Evolutionary conservation across 2,329 filamentous ascomycete genomes (phyloP).

Genomic region (Metarhizium brunneum): DNA sequence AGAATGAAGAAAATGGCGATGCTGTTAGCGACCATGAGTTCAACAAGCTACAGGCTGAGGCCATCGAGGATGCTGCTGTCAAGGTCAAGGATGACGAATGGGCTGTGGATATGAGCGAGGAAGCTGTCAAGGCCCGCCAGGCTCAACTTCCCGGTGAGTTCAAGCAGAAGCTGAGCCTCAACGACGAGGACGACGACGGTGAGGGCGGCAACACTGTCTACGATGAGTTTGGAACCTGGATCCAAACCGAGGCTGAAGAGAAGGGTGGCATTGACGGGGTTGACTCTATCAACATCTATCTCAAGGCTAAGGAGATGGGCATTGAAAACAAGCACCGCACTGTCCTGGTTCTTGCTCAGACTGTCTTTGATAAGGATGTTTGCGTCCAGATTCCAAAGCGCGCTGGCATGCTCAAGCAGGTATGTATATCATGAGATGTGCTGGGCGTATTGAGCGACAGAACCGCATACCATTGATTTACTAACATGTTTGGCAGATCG

Average conservation of each 20-base stretch:
- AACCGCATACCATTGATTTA: background rate
- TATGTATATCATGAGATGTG: constrained; percentile 26
- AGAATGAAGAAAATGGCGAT: constrained; percentile 43
- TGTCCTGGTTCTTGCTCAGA: constrained; percentile 83
- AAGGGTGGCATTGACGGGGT: constrained; percentile 70
- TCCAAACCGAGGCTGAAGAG: constrained; percentile 61
- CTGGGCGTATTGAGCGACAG: no score
- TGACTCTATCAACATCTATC: constrained; percentile 82
- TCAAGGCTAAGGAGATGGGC: constrained; percentile 93
- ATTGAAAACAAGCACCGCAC: constrained; percentile 94
- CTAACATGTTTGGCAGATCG: constrained; percentile 16
- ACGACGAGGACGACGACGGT: constrained; percentile 72
- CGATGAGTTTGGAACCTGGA: constrained; percentile 89
- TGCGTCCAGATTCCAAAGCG: constrained; percentile 78
- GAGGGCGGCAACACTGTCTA: constrained; percentile 72
- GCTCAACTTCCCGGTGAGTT: constrained; percentile 90
- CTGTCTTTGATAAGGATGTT: constrained; percentile 86
- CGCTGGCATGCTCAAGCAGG: constrained; percentile 80
- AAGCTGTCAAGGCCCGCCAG: constrained; percentile 88
- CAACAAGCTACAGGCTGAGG: constrained; percentile 63
- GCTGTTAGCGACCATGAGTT: constrained; percentile 88
- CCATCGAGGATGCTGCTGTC: constrained; percentile 37
- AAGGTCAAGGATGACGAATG: constrained; percentile 81
- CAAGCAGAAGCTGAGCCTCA: constrained; percentile 81
- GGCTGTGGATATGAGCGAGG: constrained; percentile 94